Base-by-base conservation (phyloP, 495 filamentous ascomycete species). In the Aspergillus funiculosus region DNA sequence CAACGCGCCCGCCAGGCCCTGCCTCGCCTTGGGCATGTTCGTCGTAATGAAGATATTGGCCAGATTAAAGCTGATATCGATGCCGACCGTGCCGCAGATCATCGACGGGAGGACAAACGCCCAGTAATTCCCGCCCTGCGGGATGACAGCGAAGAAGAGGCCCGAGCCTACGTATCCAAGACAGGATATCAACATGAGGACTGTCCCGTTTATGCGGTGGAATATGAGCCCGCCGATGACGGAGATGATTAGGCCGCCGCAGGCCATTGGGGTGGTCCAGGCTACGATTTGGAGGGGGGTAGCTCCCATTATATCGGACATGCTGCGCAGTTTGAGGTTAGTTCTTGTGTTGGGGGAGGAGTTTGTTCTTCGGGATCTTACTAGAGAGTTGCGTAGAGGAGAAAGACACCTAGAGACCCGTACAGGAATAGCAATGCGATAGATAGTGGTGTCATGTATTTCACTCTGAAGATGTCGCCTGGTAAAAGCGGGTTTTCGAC, bases 41-140 rank as follows among this genome's bases (percentile, higher is more conserved):
- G 84, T 86, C 0, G 85, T 89, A 58, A 91, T 84, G 59, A 92
- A 94, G 35, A 94, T 80, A 56, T 89, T 92, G 27, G 85, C 77
- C 6, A 94, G 72, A 53, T 86, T 89, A 71, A 83, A 94, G 19
- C 80, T 85, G 48, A 92, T 81, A 54, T 95, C 89, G 35, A 94
- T 83, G 4, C 84, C 89, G 26, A 90, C 68, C 0, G 89, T 94
- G 2, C 79, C 82, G 51, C 81, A 82, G 18, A 91, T 63, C 89
- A 94, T 94, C 18, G 85, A 68, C 0, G 89, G 86, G 56, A 94
- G 87, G 15, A 92, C 73, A 44, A 76, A 90, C 0, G 82, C 76
- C 85, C 84, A 80, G 64, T 83, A 78, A 26, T 74, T 76, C 1
- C 74, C 76, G 6, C 75, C 75, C 3, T 57, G 36, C 2, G 87